These are phyloP conservation scores for Vachellia collinsii DNA, from an alignment of 306 rosid species.

Conservation along the genomic window DNA sequence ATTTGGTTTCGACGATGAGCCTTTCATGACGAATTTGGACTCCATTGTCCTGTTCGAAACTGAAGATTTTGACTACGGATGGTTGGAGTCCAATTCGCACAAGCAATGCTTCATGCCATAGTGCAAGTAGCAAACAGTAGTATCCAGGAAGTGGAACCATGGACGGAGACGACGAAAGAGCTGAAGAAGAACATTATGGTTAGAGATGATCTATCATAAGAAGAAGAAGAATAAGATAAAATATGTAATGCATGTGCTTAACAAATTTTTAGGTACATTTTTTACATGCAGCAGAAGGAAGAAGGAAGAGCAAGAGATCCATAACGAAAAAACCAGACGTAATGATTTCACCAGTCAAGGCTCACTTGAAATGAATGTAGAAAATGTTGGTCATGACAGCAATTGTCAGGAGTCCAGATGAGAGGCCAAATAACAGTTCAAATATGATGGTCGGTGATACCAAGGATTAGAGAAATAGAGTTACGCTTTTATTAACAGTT, in stretches of 20 bases:
- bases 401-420: too few species aligned
- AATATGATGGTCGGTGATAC: too few species aligned
- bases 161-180: neutral
- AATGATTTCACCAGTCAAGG: neutral
- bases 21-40: slow-evolving; percentile 31
- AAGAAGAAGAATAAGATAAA: neutral
- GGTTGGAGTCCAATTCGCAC: slow-evolving; percentile 19
- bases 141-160: neutral
- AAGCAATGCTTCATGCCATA: slow-evolving; percentile 10
- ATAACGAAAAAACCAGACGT: neutral
- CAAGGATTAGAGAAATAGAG: too few species aligned
- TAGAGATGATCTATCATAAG: neutral
- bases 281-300: neutral
- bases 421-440: too few species aligned
- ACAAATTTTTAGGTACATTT: slow-evolving; percentile 5
- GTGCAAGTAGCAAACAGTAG: neutral
- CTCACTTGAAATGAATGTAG: neutral
- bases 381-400: too few species aligned
- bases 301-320: neutral
- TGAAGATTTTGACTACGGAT: slow-evolving; percentile 43
- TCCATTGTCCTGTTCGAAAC: slow-evolving; percentile 46
- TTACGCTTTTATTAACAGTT: too few species aligned
- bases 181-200: neutral
- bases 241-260: neutral
- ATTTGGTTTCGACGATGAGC: slow-evolving; percentile 7